These are phyloP conservation scores for Erodium maritimum DNA, from an alignment of 345 rosid genomes.

Conservation along the genomic window DNA sequence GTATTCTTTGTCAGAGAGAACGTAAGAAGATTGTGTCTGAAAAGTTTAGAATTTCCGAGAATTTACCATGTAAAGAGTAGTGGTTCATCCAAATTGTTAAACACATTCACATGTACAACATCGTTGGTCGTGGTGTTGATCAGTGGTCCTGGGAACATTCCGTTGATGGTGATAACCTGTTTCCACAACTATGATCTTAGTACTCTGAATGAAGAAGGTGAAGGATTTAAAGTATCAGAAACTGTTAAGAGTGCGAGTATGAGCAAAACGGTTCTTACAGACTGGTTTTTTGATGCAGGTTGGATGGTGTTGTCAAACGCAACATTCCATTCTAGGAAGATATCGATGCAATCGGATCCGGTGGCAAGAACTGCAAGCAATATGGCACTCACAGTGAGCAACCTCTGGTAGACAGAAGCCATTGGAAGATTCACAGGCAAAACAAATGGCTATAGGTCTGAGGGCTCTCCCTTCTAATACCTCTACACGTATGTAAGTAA, in stretches of 20 bases:
- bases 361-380: slow-evolving; percentile 9
- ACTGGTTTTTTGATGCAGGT: slow-evolving; percentile 19
- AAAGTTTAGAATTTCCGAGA: background rate
- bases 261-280: slow-evolving; percentile 13
- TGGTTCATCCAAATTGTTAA: slow-evolving; percentile 47
- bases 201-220: background rate
- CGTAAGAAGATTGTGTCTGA: background rate
- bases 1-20: background rate
- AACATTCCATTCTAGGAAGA: slow-evolving; percentile 41
- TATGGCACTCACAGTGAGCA: slow-evolving; percentile 1
- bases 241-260: no score
- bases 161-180: slow-evolving; percentile 50
- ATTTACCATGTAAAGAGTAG: slow-evolving; percentile 55
- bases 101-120: slow-evolving; percentile 31
- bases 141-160: slow-evolving; percentile 59
- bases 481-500: no score
- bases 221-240: no score
- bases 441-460: background rate
- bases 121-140: slow-evolving; percentile 46
- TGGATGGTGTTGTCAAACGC: slow-evolving; percentile 12
- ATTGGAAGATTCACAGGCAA: slow-evolving; percentile 9
- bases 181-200: background rate
- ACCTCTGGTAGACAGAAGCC: slow-evolving; percentile 11
- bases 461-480: no score
- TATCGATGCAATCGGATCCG: slow-evolving; percentile 13